These are phyloP conservation scores for Novakomyces olei DNA, from an alignment of 805 yeast genomes.

Conservation along the genomic window DNA sequence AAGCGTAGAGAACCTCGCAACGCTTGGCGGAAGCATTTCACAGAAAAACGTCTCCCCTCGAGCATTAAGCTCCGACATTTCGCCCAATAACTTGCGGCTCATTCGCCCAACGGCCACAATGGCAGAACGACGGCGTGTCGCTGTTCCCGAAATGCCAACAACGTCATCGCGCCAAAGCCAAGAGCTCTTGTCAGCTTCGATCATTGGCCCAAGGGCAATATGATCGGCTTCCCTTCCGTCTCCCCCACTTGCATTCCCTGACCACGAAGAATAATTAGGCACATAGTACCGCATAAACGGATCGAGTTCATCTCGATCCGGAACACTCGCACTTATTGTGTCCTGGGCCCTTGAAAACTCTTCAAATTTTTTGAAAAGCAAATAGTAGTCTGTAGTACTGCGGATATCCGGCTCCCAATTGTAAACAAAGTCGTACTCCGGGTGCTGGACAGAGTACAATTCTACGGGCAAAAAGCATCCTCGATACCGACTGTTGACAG, in stretches of 20 bases:
- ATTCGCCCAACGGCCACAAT: neutral
- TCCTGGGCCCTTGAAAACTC: neutral
- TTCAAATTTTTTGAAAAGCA: neutral
- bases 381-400: neutral
- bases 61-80: neutral
- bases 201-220: neutral
- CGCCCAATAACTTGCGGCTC: neutral
- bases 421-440: neutral
- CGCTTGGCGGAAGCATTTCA: neutral
- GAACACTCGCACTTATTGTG: neutral
- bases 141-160: neutral
- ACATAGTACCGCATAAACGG: neutral
- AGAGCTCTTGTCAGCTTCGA: neutral
- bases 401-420: neutral
- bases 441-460: neutral
- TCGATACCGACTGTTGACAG: neutral
- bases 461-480: neutral
- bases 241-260: too few relatives aligned
- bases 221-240: neutral
- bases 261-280: neutral
- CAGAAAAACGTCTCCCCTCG: neutral
- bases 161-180: neutral
- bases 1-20: too few relatives aligned
- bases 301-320: neutral
- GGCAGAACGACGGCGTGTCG: neutral